Conservation (phyloP, 257 asterid genomes). For the Gentiana dahurica region DNA sequence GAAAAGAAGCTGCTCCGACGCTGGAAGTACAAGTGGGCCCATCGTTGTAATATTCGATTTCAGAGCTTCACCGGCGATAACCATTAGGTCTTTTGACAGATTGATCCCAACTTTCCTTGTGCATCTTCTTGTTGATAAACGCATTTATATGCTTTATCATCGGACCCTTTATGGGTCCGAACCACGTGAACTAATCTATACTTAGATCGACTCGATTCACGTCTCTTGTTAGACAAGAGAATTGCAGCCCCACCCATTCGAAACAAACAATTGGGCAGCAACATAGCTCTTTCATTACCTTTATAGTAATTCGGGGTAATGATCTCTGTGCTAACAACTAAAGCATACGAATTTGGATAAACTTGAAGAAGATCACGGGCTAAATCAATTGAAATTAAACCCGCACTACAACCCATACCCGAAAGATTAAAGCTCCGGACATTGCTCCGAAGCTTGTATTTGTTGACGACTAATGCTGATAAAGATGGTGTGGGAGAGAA, state of each 20-base stretch:
- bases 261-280: slow-evolving; percentile 33
- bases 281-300: slow-evolving; percentile 37
- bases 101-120: slow-evolving; percentile 28
- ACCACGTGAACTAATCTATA: slow-evolving; percentile 40
- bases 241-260: slow-evolving; percentile 46
- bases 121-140: slow-evolving; percentile 36
- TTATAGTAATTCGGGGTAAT: slow-evolving; percentile 31
- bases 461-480: slow-evolving; percentile 38
- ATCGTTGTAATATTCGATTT: slow-evolving; percentile 34
- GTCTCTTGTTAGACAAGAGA: slow-evolving; percentile 35
- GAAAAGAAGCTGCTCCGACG: slow-evolving; percentile 35
- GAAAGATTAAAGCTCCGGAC: slow-evolving; percentile 35
- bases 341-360: slow-evolving; percentile 28
- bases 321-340: slow-evolving; percentile 54
- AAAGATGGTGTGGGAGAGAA: slow-evolving; percentile 43
- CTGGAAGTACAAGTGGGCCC: slow-evolving; percentile 36
- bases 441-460: slow-evolving; percentile 31
- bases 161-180: slow-evolving; percentile 40
- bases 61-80: slow-evolving; percentile 39
- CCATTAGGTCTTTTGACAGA: slow-evolving; percentile 35
- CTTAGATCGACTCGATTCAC: slow-evolving; percentile 27
- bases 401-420: slow-evolving; percentile 60
- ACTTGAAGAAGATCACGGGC: slow-evolving; percentile 36
- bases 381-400: slow-evolving; percentile 35
- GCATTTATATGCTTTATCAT: slow-evolving; percentile 32